Evolutionary conservation across 345 rosid species (phyloP).

Genomic region (Salix caprea): DNA sequence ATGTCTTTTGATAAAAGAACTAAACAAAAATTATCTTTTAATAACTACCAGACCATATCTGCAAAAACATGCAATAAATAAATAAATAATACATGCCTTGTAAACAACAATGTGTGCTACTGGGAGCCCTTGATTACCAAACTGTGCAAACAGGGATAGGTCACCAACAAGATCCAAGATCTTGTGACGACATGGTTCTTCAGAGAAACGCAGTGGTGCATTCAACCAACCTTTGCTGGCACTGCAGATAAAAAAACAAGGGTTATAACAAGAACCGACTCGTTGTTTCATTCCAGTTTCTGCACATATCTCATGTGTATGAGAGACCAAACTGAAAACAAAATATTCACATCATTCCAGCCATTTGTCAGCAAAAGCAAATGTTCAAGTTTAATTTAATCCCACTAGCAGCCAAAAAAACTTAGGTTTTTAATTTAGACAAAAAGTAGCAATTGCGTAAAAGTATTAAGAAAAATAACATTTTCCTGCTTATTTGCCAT

Average conservation of each 20-base stretch:
- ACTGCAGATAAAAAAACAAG: conserved; percentile 32
- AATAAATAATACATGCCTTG: conserved; percentile 41
- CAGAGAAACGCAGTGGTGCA: conserved; percentile 58
- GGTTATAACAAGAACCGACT: neutral
- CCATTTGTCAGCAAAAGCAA: neutral
- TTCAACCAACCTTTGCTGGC: conserved; percentile 82
- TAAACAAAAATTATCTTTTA: neutral
- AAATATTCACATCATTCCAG: neutral
- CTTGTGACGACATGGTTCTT: conserved; percentile 90
- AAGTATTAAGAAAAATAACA: neutral
- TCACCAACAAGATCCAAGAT: conserved; percentile 84
- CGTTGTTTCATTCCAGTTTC: neutral
- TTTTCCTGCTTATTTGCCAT: neutral
- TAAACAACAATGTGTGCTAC: conserved; percentile 67
- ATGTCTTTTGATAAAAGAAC: neutral
- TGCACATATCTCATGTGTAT: neutral
- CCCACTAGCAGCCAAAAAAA: neutral
- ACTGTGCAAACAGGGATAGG: conserved; percentile 60
- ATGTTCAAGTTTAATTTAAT: neutral
- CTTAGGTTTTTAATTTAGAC: neutral
- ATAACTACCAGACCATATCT: neutral
- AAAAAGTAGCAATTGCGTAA: neutral
- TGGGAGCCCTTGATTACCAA: conserved; percentile 81
- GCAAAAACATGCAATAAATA: neutral
- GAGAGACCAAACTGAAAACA: conserved; percentile 3